Conservation (phyloP, 371 early-diverging fungal species). For the Batrachochytrium dendrobatidis region DNA sequence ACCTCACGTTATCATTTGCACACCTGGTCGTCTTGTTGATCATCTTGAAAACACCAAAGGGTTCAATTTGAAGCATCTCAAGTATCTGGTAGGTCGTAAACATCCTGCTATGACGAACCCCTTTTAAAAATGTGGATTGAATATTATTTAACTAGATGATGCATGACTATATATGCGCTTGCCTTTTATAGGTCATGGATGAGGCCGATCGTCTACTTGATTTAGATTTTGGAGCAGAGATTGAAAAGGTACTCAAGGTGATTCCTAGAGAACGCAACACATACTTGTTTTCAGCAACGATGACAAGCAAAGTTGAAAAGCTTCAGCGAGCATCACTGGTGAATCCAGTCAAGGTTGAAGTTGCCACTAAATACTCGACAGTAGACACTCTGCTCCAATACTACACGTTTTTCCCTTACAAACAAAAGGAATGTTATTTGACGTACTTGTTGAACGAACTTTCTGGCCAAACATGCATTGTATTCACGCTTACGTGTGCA, state of each 20-base stretch:
- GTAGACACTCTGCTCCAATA: slow-evolving; percentile 88
- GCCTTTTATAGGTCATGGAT: slow-evolving; percentile 75
- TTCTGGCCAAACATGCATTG: slow-evolving; percentile 83
- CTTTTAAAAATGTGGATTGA: too few relatives aligned
- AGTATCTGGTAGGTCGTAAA: slow-evolving; percentile 63
- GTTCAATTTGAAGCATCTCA: slow-evolving; percentile 74
- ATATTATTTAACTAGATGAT: too few relatives aligned
- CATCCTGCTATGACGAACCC: too few relatives aligned
- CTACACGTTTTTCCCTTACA: slow-evolving; percentile 92
- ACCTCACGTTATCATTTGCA: slow-evolving; percentile 93
- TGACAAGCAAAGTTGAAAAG: slow-evolving; percentile 93
- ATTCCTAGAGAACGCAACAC: slow-evolving; percentile 90
- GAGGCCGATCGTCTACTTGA: slow-evolving; percentile 97
- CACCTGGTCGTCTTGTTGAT: slow-evolving; percentile 97
- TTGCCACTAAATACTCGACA: slow-evolving; percentile 86
- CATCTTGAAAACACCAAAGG: slow-evolving; percentile 97
- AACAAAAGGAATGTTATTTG: slow-evolving; percentile 90
- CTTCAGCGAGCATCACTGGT: slow-evolving; percentile 87
- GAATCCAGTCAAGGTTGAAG: slow-evolving; percentile 88
- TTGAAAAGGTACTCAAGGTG: slow-evolving; percentile 89
- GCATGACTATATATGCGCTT: too few relatives aligned
- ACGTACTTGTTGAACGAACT: slow-evolving; percentile 87
- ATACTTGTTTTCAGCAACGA: slow-evolving; percentile 88
- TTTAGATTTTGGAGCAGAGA: slow-evolving; percentile 94
- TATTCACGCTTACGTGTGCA: slow-evolving; percentile 84